A percentile compares a stretch with the other conserved stretches of the same genome.
phyloP scores from a whole-genome alignment of 257 asterid species.

The Voacanga thouarsii region DNA sequence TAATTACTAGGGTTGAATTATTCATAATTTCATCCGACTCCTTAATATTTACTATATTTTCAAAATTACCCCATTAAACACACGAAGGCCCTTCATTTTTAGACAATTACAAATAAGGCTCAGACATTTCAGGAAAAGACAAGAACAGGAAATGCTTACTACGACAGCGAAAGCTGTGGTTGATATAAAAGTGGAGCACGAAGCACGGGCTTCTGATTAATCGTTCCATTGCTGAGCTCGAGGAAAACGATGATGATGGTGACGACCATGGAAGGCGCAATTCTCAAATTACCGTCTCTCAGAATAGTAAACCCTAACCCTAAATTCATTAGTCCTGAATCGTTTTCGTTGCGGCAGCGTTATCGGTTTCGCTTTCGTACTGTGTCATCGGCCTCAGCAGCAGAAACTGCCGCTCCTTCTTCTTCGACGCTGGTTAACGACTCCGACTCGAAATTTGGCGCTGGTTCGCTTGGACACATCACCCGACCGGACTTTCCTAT shows the following conservation, averaged over 20 bases:
- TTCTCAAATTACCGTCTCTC: constrained; percentile 55
- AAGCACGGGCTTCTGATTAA: neutral
- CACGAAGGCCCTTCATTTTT: neutral
- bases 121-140: neutral
- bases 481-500: constrained; percentile 87
- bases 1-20: constrained; percentile 23
- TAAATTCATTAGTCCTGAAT: constrained; percentile 25
- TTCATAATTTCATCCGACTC: neutral
- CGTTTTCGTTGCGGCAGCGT: constrained; percentile 12
- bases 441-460: constrained; percentile 46
- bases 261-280: constrained; percentile 54
- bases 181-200: neutral
- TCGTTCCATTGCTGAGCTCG: neutral
- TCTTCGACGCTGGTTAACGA: constrained; percentile 36
- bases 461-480: constrained; percentile 66
- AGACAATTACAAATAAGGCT: neutral
- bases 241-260: constrained; percentile 22
- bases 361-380: constrained; percentile 30
- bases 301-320: constrained; percentile 33
- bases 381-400: constrained; percentile 32
- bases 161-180: neutral
- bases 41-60: neutral
- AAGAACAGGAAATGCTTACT: too few relatives aligned
- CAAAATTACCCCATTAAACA: neutral
- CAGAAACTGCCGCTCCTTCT: constrained; percentile 28